These are phyloP conservation scores for Hypoxylon sp. DNA, from an alignment of 2,329 filamentous ascomycete genomes.

Conservation along the genomic window DNA sequence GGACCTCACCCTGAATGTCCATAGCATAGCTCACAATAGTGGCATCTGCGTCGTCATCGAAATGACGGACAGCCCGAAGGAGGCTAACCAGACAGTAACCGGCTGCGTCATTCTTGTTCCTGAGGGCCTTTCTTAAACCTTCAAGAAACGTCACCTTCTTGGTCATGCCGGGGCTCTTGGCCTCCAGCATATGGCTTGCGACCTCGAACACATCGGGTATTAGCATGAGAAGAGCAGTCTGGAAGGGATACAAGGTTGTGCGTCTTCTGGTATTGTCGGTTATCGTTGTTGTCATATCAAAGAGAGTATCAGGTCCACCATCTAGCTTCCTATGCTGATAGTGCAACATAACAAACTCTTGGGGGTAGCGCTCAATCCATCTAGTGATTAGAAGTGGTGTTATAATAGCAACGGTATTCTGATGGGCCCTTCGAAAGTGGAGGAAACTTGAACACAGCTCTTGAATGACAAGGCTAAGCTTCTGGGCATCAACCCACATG, in stretches of 20 bases:
- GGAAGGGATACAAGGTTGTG: constrained; percentile 72
- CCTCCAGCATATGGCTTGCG: constrained; percentile 75
- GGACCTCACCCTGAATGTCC: constrained; percentile 78
- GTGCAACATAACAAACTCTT: constrained; percentile 76
- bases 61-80: constrained; percentile 74
- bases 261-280: constrained; percentile 70
- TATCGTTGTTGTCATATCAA: constrained; percentile 77
- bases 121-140: constrained; percentile 72
- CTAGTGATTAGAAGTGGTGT: constrained; percentile 74
- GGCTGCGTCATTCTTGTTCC: constrained; percentile 76
- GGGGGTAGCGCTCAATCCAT: constrained; percentile 76
- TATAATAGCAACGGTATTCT: constrained; percentile 74
- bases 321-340: constrained; percentile 73
- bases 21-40: constrained; percentile 76
- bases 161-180: constrained; percentile 72
- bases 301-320: constrained; percentile 75
- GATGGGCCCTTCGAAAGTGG: constrained; percentile 74
- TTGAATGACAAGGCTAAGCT: constrained; percentile 73
- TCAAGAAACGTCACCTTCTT: constrained; percentile 78
- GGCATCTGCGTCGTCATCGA: constrained; percentile 73
- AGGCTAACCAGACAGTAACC: constrained; percentile 76
- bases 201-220: constrained; percentile 79
- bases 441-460: constrained; percentile 77
- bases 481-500: constrained; percentile 75
- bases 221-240: constrained; percentile 73